Percentiles rank a stretch among this genome's conserved stretches.
Evolutionary conservation across 139 green algal species (phyloP).

Genomic region (Marvania coccoides): DNA sequence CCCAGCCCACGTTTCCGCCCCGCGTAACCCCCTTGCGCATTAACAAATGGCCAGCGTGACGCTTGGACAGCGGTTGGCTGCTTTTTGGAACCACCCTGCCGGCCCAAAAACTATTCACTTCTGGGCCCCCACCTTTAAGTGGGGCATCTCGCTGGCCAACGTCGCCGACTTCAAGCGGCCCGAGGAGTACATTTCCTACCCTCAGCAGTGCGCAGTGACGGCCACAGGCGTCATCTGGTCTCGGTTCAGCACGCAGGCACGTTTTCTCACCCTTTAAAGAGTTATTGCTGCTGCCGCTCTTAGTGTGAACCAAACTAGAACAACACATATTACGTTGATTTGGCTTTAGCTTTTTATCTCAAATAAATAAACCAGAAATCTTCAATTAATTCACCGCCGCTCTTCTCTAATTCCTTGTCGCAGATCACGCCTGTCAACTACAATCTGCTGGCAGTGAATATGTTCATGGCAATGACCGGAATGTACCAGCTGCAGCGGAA

Average conservation of each 20-base stretch:
- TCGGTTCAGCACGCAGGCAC: slow-evolving; percentile 73
- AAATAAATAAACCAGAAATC: too few relatives aligned
- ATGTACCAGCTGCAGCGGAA: slow-evolving; percentile 80
- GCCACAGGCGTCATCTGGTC: slow-evolving; percentile 90
- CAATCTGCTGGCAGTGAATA: slow-evolving; percentile 90
- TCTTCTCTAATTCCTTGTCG: slow-evolving; percentile 72
- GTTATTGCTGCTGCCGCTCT: too few relatives aligned
- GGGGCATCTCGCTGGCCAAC: slow-evolving; percentile 93
- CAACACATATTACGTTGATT: too few relatives aligned
- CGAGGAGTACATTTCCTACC: slow-evolving; percentile 80
- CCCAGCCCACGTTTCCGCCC: too few relatives aligned
- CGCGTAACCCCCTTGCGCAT: too few relatives aligned
- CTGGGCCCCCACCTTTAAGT: slow-evolving; percentile 98
- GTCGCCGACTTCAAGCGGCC: slow-evolving; percentile 88
- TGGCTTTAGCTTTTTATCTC: too few relatives aligned
- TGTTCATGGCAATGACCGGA: slow-evolving; percentile 79
- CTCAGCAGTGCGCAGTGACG: slow-evolving; percentile 87
- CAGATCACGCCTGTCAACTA: slow-evolving; percentile 91
- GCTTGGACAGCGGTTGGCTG: background rate
- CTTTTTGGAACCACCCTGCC: slow-evolving; percentile 5
- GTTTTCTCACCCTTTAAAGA: too few relatives aligned
- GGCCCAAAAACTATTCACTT: slow-evolving; percentile 43
- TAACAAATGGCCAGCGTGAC: background rate
- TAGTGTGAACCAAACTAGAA: too few relatives aligned
- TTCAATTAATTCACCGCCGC: too few relatives aligned